Percentiles rank a stretch among this genome's conserved stretches.
These are phyloP conservation scores for Hypoxylon sp. DNA, from an alignment of 2,329 filamentous ascomycete genomes.

Conservation along the genomic window DNA sequence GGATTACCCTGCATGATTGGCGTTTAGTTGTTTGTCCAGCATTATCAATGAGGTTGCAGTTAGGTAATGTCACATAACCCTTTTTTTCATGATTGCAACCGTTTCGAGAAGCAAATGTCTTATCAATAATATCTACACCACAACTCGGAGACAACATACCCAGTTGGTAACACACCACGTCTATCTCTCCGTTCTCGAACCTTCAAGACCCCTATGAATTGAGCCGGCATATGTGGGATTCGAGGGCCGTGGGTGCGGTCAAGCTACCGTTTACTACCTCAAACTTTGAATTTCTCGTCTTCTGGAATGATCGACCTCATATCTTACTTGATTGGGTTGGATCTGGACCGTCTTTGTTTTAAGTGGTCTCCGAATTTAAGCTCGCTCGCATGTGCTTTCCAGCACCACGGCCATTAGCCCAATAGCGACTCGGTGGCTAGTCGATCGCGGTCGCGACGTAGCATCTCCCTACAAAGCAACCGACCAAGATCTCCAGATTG, in stretches of 20 bases:
- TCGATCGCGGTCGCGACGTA: slow-evolving; percentile 33
- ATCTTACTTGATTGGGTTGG: slow-evolving; percentile 14
- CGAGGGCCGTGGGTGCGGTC: slow-evolving; percentile 34
- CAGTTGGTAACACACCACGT: slow-evolving; percentile 17
- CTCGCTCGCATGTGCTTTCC: slow-evolving; percentile 25
- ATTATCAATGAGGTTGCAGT: slow-evolving; percentile 37
- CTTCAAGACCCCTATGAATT: slow-evolving; percentile 1
- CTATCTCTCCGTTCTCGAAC: slow-evolving; percentile 32
- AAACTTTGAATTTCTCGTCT: slow-evolving; percentile 22
- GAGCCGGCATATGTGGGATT: slow-evolving; percentile 18
- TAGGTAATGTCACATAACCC: slow-evolving; percentile 40
- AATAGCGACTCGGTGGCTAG: slow-evolving; percentile 28
- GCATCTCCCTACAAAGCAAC: slow-evolving; percentile 28
- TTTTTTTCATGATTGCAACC: slow-evolving; percentile 21
- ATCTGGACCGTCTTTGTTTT: slow-evolving; percentile 34
- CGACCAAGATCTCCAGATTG: slow-evolving; percentile 29
- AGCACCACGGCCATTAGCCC: slow-evolving; percentile 25
- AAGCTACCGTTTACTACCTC: slow-evolving; percentile 18
- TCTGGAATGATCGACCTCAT: slow-evolving; percentile 33
- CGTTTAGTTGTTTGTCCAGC: slow-evolving; percentile 35
- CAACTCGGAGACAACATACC: slow-evolving; percentile 11
- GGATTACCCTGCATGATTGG: slow-evolving; percentile 37
- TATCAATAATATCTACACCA: slow-evolving; percentile 10
- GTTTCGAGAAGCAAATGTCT: slow-evolving; percentile 23
- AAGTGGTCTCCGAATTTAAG: slow-evolving; percentile 30